Percentiles rank a stretch among this genome's conserved stretches.
These are phyloP conservation scores for Sclerospora graminicola DNA, from an alignment of 352 stramenopile species.

Conservation along the genomic window DNA sequence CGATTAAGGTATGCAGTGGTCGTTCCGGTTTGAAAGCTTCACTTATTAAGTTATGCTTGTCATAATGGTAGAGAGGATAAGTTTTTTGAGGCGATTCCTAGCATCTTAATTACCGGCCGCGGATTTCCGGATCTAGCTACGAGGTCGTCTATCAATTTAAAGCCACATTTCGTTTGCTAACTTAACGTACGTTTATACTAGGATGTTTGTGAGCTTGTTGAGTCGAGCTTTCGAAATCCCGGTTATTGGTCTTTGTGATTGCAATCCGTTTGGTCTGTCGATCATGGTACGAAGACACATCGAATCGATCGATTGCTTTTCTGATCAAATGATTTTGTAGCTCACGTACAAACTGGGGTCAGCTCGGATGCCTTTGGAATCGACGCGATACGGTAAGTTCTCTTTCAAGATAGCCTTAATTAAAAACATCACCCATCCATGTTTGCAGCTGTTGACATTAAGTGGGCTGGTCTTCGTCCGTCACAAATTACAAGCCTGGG, in stretches of 20 bases:
- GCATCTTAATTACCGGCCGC: conserved; percentile 89
- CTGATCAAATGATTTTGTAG: conserved; percentile 16
- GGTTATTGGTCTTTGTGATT: conserved; percentile 89
- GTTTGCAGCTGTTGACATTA: conserved; percentile 55
- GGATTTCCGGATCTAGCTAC: conserved; percentile 93
- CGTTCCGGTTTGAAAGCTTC: neutral
- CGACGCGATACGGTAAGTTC: conserved; percentile 34
- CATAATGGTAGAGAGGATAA: conserved; percentile 48
- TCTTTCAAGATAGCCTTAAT: neutral
- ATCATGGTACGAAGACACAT: conserved; percentile 64
- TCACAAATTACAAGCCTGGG: conserved; percentile 49
- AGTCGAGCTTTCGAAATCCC: conserved; percentile 66
- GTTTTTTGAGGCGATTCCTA: conserved; percentile 82
- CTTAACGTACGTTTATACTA: conserved; percentile 3
- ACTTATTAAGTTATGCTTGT: neutral
- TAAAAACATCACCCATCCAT: neutral
- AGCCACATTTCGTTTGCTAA: neutral
- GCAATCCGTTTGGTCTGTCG: conserved; percentile 90
- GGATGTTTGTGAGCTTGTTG: conserved; percentile 82
- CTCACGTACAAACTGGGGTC: conserved; percentile 87
- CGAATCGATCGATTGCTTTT: neutral
- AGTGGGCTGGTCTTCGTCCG: conserved; percentile 89
- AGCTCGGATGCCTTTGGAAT: conserved; percentile 73
- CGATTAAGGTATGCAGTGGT: conserved; percentile 44
- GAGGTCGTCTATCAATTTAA: conserved; percentile 23